Evolutionary conservation across 2,329 filamentous ascomycete genomes (phyloP), one percentile per base, ranked within the genome.

Genomic region (Cephalotrichum gorgonifer): DNA sequence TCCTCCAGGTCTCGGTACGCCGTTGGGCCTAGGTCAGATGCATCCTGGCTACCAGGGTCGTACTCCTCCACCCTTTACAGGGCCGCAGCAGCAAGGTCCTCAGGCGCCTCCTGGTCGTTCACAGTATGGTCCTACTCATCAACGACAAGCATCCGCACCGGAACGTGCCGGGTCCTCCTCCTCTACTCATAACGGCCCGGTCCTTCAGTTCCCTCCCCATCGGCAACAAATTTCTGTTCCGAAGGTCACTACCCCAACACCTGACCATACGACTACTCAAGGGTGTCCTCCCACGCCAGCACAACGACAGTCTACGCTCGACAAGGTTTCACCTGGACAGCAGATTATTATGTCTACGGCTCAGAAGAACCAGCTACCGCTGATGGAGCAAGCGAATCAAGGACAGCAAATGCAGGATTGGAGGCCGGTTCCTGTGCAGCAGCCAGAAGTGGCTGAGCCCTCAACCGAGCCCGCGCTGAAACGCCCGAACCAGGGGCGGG

Each of bases 351-450:
- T 9, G 15, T 14, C 28, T 26, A 23, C 28, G 11, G 8, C 33
- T 25, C 30, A 35, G 30, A 15, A 46, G 44, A 6, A 11, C 8
- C 30, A 38, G 30, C 11, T 23, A 14, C 44, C 27, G 5, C 43
- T 11, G n/a, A 22, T 20, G 17, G 26, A 31, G 7, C 26, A 44
- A n/a, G 43, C 12, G 4, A 27, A 17, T 30, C 43, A 46, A 23
- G 44, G 7, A 6, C 23, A 25, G n/a, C 45, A 39, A n/a, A 41
- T 41, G 45, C 45, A 47, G 14, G 23, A 39, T 22, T 47, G 45
- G 45, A 39, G 45, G 15, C 45, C 45, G 4, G 30, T 47, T 41
- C 22, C 45, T 30, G 45, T 47, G 23, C 45, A 20, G 45, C 45
- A 47, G 25, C 41, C 23, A 43, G 41, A 43, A 17, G 12, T 28